A percentile compares a stretch with the other conserved stretches of the same genome.
These are phyloP conservation scores for Linnemannia zychae DNA, from an alignment of 192 early-diverging fungal species.

Conservation along the genomic window DNA sequence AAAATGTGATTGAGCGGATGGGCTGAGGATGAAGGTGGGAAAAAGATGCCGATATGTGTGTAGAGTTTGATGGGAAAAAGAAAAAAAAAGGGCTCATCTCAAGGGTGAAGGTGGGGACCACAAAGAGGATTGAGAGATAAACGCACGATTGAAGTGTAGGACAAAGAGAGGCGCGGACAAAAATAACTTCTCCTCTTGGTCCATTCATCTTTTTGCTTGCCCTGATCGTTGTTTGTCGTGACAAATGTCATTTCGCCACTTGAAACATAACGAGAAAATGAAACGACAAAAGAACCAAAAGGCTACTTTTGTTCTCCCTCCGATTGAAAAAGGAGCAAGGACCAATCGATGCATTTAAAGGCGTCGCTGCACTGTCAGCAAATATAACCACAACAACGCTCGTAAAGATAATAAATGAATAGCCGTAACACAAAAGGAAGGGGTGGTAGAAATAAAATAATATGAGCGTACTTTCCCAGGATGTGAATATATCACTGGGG, in stretches of 20 bases:
- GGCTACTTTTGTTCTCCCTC: no score
- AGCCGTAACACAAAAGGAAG: not conserved
- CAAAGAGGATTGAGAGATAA: not conserved
- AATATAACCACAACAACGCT: not conserved
- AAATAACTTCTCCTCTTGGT: not conserved
- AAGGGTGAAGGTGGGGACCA: not conserved
- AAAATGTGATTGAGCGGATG: no score
- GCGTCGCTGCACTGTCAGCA: not conserved
- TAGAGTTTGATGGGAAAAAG: constrained; percentile 16
- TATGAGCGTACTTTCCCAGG: not conserved
- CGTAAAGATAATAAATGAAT: not conserved
- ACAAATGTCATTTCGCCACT: not conserved
- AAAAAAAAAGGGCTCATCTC: constrained; percentile 16
- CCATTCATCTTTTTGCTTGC: no score
- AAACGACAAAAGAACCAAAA: no score
- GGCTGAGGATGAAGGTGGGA: not conserved
- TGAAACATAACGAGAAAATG: not conserved
- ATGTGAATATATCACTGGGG: not conserved
- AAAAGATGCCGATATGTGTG: not conserved
- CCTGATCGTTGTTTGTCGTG: not conserved
- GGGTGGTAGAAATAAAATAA: not conserved
- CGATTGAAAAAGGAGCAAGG: constrained; percentile 15
- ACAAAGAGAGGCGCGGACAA: not conserved
- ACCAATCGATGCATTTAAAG: constrained; percentile 18
- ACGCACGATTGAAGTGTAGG: not conserved